Evolutionary conservation across 2,329 filamentous ascomycete genomes (phyloP).

Genomic region (Aspergillus sp.): DNA sequence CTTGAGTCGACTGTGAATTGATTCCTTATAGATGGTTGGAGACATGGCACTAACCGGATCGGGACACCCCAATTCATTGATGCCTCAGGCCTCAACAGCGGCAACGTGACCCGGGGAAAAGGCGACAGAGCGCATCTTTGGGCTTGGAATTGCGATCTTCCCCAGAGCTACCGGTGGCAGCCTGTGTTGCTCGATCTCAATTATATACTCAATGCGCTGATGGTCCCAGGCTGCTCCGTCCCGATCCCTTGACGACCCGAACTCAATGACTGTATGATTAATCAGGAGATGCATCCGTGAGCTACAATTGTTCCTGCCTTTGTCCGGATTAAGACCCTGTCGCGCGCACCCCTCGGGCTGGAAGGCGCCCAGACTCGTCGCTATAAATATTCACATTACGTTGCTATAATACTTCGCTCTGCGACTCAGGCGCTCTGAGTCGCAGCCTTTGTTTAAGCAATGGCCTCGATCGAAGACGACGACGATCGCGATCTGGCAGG

Average conservation of each 20-base stretch:
- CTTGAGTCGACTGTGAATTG: not conserved
- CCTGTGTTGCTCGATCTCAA: not conserved
- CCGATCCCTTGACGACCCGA: not conserved
- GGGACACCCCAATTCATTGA: not conserved
- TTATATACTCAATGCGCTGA: not conserved
- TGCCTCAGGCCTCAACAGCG: not conserved
- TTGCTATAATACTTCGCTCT: not conserved
- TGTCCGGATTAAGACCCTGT: not conserved
- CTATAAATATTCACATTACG: slow-evolving; percentile 1
- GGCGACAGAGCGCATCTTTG: not conserved
- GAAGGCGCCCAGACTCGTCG: not conserved
- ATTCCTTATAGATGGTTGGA: not conserved
- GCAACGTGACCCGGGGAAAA: not conserved
- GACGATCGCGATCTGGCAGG: slow-evolving; percentile 43
- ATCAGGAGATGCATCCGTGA: not conserved
- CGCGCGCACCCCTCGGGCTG: not conserved
- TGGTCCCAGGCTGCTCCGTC: not conserved
- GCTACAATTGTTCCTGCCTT: not conserved
- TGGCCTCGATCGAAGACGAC: slow-evolving; percentile 42
- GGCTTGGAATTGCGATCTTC: not conserved
- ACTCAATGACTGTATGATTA: not conserved
- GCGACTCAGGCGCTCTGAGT: not conserved
- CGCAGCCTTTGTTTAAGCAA: slow-evolving; percentile 9
- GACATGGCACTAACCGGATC: not conserved
- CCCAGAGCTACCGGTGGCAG: not conserved